These are phyloP conservation scores for Aspergillus biplanus DNA, from an alignment of 495 filamentous ascomycete species.

Conservation along the genomic window DNA sequence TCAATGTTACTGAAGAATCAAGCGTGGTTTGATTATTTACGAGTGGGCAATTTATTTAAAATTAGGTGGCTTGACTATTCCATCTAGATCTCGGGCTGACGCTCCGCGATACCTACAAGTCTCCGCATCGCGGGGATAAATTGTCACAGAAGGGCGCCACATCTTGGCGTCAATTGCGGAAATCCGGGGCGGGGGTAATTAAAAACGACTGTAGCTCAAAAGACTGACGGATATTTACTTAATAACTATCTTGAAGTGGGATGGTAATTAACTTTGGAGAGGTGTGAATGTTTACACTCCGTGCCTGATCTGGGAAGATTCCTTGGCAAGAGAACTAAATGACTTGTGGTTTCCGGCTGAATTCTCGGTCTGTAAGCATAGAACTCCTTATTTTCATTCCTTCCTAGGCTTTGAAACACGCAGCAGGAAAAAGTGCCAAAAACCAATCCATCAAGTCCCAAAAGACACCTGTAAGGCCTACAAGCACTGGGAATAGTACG, in stretches of 20 bases:
- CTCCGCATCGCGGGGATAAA: background rate
- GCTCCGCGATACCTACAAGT: background rate
- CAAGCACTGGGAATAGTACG: background rate
- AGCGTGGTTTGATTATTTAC: background rate
- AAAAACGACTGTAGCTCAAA: background rate
- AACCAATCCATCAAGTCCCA: too few relatives aligned
- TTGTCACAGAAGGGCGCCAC: background rate
- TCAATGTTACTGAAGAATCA: background rate
- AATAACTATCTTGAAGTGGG: background rate
- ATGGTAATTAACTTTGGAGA: too few relatives aligned
- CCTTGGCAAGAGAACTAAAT: background rate
- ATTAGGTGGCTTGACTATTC: background rate
- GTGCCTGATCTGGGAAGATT: constrained; percentile 1
- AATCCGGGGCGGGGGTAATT: background rate
- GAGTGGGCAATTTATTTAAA: background rate
- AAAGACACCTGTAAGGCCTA: background rate
- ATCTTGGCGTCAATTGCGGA: background rate
- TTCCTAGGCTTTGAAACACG: too few relatives aligned
- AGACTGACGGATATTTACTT: background rate
- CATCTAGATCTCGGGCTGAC: background rate
- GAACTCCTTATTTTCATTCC: too few relatives aligned
- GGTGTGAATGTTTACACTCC: background rate
- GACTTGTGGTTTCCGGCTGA: background rate
- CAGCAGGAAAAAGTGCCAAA: too few relatives aligned
- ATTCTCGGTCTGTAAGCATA: background rate